Evolutionary conservation across 371 early-diverging fungal species (phyloP).

Genomic region (Smittium mucronatum): DNA sequence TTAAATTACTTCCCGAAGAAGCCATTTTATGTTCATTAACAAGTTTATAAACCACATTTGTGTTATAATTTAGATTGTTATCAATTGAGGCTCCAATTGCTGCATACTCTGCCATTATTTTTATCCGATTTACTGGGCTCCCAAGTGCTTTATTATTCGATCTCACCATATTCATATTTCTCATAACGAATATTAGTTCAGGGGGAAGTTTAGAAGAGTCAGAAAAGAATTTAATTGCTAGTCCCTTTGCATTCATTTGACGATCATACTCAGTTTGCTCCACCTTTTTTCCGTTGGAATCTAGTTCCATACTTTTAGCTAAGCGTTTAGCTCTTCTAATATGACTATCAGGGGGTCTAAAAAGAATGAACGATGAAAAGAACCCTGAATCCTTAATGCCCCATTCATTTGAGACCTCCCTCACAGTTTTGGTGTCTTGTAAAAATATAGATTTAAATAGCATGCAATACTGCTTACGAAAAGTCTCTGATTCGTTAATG

Average conservation of each 20-base stretch:
- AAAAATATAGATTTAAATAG: constrained; percentile 78
- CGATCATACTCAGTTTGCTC: constrained; percentile 45
- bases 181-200: constrained; percentile 77
- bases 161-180: constrained; percentile 80
- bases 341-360: constrained; percentile 51
- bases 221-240: constrained; percentile 52
- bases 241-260: constrained; percentile 57
- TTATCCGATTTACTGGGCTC: constrained; percentile 77
- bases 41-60: background rate
- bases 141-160: constrained; percentile 74
- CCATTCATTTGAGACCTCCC: constrained; percentile 56
- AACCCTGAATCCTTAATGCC: constrained; percentile 70
- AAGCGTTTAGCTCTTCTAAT: background rate
- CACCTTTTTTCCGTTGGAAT: background rate
- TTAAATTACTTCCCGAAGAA: background rate
- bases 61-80: background rate
- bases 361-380: constrained; percentile 70
- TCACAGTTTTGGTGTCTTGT: constrained; percentile 46
- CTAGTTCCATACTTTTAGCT: constrained; percentile 10
- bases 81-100: constrained; percentile 39
- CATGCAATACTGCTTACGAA: constrained; percentile 63
- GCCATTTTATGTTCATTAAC: background rate
- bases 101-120: constrained; percentile 75
- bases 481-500: constrained; percentile 54
- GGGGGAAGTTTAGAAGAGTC: constrained; percentile 61